phyloP scores from a whole-genome alignment of 1,284 basidiomycete species.

The Ceratobasidium sp. region DNA sequence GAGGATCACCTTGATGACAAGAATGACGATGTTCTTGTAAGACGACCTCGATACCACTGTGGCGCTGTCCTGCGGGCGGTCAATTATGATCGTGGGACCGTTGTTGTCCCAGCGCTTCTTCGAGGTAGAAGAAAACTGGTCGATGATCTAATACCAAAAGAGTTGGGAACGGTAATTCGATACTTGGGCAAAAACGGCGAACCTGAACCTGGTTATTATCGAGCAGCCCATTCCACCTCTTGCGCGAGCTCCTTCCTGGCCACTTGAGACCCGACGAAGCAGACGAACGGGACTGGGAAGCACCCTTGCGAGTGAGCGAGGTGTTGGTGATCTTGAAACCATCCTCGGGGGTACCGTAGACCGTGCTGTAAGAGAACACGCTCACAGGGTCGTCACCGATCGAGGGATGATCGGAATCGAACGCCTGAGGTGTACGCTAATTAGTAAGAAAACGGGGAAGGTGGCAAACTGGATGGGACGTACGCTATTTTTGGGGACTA shows the following conservation, averaged over 20 bases:
- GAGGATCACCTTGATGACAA: slow-evolving; percentile 9
- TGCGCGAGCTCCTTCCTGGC: background rate
- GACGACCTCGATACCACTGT: background rate
- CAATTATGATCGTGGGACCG: background rate
- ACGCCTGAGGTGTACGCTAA: background rate
- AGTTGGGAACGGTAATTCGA: background rate
- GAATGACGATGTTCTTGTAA: slow-evolving; percentile 11
- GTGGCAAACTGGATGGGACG: background rate
- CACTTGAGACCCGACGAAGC: background rate
- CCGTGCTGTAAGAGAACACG: background rate
- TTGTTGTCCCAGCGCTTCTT: background rate
- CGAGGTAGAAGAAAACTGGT: background rate
- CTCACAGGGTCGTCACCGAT: background rate
- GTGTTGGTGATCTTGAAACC: background rate
- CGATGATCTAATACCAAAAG: background rate
- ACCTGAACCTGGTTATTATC: background rate
- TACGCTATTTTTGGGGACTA: slow-evolving; percentile 10
- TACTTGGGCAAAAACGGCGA: background rate
- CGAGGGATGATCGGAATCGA: background rate
- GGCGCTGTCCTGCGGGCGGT: background rate
- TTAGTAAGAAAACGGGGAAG: background rate
- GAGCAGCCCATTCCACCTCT: background rate
- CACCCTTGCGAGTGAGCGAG: background rate
- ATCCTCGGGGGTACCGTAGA: background rate
- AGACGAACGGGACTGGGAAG: background rate